Evolutionary conservation across 2,329 filamentous ascomycete genomes (phyloP).

Genomic region (Tolypocladium ophioglossoides): DNA sequence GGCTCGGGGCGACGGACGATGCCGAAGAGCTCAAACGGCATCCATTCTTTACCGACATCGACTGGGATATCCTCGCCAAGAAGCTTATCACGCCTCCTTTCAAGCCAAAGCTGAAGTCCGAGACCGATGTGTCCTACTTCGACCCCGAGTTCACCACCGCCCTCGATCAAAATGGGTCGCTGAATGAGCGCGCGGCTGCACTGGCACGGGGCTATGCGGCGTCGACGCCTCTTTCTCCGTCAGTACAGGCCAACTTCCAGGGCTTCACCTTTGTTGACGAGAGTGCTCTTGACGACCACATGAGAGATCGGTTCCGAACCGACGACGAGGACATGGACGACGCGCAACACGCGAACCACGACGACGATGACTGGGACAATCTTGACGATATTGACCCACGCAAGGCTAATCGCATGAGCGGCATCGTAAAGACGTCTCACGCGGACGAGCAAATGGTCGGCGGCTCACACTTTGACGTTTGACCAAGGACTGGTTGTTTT

Average conservation of each 20-base stretch:
- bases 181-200: slow-evolving; percentile 84
- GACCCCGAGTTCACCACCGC: slow-evolving; percentile 98
- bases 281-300: slow-evolving; percentile 83
- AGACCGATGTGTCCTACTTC: slow-evolving; percentile 95
- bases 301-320: slow-evolving; percentile 39
- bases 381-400: slow-evolving; percentile 41
- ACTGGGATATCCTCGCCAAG: slow-evolving; percentile 80
- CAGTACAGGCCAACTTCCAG: slow-evolving; percentile 95
- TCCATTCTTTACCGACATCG: slow-evolving; percentile 86
- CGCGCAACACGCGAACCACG: slow-evolving; percentile 24
- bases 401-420: slow-evolving; percentile 52
- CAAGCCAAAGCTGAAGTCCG: slow-evolving; percentile 93
- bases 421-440: slow-evolving; percentile 44
- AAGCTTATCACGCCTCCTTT: slow-evolving; percentile 94
- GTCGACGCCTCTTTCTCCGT: slow-evolving; percentile 86
- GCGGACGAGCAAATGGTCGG: slow-evolving; percentile 56
- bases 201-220: slow-evolving; percentile 77
- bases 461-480: slow-evolving; percentile 53
- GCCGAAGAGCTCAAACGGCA: slow-evolving; percentile 91
- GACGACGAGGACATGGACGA: slow-evolving; percentile 54
- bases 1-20: slow-evolving; percentile 81
- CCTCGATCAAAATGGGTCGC: slow-evolving; percentile 71
- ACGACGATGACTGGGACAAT: slow-evolving; percentile 49
- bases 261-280: slow-evolving; percentile 99
- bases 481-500: slow-evolving; percentile 13